phyloP scores from a whole-genome alignment of 257 asterid genomes.

The Nicotiana otophora region DNA sequence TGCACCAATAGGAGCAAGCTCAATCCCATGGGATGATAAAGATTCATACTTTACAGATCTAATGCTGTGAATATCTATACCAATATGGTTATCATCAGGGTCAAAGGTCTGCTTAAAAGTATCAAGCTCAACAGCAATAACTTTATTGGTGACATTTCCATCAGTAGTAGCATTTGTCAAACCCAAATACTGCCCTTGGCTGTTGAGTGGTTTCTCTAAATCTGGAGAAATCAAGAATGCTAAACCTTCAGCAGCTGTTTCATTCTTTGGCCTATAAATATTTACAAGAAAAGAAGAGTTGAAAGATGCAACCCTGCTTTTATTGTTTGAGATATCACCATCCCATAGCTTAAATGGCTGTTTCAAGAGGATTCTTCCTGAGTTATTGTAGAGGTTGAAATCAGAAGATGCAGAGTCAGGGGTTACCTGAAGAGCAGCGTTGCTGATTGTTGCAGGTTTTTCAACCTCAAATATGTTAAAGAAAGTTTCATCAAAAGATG shows the following conservation, averaged over 20 bases:
- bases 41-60: constrained; percentile 28
- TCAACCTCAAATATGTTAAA: background rate
- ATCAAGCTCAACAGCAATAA: constrained; percentile 82
- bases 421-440: constrained; percentile 64
- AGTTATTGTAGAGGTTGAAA: constrained; percentile 8
- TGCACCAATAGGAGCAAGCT: constrained; percentile 38
- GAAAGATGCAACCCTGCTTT: constrained; percentile 43
- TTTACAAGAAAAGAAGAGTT: constrained; percentile 64
- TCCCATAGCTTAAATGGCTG: constrained; percentile 59
- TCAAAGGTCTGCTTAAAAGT: constrained; percentile 68
- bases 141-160: constrained; percentile 33
- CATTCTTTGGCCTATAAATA: constrained; percentile 14
- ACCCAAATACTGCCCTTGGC: constrained; percentile 73
- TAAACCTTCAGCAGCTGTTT: constrained; percentile 57
- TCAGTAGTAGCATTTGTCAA: constrained; percentile 56
- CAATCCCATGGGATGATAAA: constrained; percentile 34
- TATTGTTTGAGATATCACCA: background rate
- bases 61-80: constrained; percentile 52
- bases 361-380: constrained; percentile 50
- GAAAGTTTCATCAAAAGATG: constrained; percentile 24
- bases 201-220: constrained; percentile 31
- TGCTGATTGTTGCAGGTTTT: constrained; percentile 30
- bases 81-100: constrained; percentile 74
- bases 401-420: constrained; percentile 34
- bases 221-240: constrained; percentile 61